phyloP scores from a whole-genome alignment of 306 rosid genomes.

The Ceratonia siliqua region DNA sequence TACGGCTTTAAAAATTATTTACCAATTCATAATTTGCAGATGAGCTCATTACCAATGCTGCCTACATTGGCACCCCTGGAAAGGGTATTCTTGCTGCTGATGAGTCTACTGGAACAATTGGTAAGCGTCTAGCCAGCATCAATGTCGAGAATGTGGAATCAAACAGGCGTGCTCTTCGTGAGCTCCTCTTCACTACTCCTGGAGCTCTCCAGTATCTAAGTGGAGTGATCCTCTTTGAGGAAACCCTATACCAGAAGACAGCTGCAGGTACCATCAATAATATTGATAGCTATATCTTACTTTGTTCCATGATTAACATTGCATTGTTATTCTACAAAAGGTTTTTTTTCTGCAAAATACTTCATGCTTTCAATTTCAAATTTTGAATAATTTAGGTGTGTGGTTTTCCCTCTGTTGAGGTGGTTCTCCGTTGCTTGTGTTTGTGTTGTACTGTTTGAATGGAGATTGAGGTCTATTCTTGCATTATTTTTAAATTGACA shows the following conservation, averaged over 20 bases:
- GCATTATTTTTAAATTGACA: neutral
- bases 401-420: neutral
- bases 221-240: constrained; percentile 28
- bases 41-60: constrained; percentile 27
- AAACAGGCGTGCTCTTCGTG: constrained; percentile 27
- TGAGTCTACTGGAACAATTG: constrained; percentile 28
- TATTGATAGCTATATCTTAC: neutral
- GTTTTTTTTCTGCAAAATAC: no score
- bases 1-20: neutral
- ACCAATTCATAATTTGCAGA: neutral
- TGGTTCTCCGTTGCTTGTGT: neutral
- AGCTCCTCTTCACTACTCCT: constrained; percentile 24
- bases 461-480: neutral
- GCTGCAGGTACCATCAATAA: neutral
- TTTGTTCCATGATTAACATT: neutral
- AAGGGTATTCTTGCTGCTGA: constrained; percentile 32
- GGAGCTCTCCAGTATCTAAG: constrained; percentile 5
- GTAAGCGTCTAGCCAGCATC: constrained; percentile 27
- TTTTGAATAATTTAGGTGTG: neutral
- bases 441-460: neutral
- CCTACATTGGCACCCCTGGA: constrained; percentile 28
- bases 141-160: constrained; percentile 28
- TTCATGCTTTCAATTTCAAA: neutral
- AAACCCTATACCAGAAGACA: constrained; percentile 21
- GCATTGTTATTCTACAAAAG: neutral